phyloP scores from a whole-genome alignment of 2,329 filamentous ascomycete species.

The Dryadomyces sulphureus region DNA sequence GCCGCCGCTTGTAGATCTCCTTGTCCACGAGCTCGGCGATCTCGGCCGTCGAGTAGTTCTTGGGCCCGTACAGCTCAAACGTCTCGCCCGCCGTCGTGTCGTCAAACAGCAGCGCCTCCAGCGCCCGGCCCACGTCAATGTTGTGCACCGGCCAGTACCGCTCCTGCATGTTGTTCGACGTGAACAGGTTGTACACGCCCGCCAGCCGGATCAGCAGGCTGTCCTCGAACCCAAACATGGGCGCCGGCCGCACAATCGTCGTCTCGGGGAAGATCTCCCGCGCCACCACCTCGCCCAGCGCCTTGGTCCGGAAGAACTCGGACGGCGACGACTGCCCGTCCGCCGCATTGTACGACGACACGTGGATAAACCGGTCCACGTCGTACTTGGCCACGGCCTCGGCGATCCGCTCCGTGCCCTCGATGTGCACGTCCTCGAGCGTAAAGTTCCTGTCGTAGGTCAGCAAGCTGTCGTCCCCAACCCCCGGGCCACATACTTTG shows the following conservation, averaged over 20 bases:
- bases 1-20: constrained; percentile 80
- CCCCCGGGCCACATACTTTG: constrained; percentile 50
- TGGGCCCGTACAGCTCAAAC: constrained; percentile 87
- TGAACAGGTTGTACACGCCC: constrained; percentile 65
- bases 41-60: constrained; percentile 78
- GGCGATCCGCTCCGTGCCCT: constrained; percentile 81
- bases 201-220: constrained; percentile 78
- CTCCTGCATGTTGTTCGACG: constrained; percentile 86
- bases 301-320: constrained; percentile 89
- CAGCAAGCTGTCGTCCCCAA: constrained; percentile 16
- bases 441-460: constrained; percentile 73
- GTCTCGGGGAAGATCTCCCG: constrained; percentile 90
- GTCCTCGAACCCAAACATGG: constrained; percentile 92
- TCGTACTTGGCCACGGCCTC: constrained; percentile 97
- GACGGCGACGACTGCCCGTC: constrained; percentile 66
- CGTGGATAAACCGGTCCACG: constrained; percentile 88
- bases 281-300: constrained; percentile 65
- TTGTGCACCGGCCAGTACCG: constrained; percentile 85
- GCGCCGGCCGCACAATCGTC: constrained; percentile 86
- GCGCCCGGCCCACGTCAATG: constrained; percentile 77
- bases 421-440: constrained; percentile 82
- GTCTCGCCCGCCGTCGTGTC: constrained; percentile 84
- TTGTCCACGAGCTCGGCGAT: constrained; percentile 78
- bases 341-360: constrained; percentile 87
- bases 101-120: constrained; percentile 82